Evolutionary conservation across 768 basidiomycete species (phyloP).

Genomic region (Hydnum rufescens): DNA sequence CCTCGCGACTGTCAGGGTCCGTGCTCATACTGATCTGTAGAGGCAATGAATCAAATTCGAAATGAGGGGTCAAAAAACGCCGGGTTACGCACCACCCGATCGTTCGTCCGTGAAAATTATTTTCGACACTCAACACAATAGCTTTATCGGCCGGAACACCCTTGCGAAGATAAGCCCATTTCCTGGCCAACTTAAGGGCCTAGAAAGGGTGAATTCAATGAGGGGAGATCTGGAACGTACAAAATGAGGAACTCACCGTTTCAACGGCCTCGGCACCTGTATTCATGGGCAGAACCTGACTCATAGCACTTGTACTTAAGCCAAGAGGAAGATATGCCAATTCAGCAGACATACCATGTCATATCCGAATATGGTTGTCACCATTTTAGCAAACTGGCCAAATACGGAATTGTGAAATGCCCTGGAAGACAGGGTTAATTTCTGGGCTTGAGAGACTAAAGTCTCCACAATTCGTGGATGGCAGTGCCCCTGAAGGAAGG

Average conservation of each 20-base stretch:
- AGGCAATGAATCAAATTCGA: conserved; percentile 5
- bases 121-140: conserved; percentile 63
- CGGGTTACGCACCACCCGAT: conserved; percentile 52
- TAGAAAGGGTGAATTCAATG: neutral
- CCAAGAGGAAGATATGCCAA: neutral
- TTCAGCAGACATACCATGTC: conserved; percentile 38
- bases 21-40: conserved; percentile 57
- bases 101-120: conserved; percentile 94
- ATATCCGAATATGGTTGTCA: conserved; percentile 71
- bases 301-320: too few species aligned
- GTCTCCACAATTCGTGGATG: conserved; percentile 73
- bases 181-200: conserved; percentile 82
- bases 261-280: conserved; percentile 98
- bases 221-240: neutral
- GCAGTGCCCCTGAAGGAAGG: conserved; percentile 51
- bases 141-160: conserved; percentile 65
- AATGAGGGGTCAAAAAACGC: conserved; percentile 21
- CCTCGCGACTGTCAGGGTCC: conserved; percentile 69
- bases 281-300: conserved; percentile 74
- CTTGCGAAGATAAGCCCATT: conserved; percentile 91
- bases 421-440: conserved; percentile 80
- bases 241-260: conserved; percentile 22
- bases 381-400: conserved; percentile 69
- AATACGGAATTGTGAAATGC: conserved; percentile 93
- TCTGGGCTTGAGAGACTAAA: conserved; percentile 66